These are phyloP conservation scores for Pisolithus marmoratus DNA, from an alignment of 768 basidiomycete species.

Conservation along the genomic window DNA sequence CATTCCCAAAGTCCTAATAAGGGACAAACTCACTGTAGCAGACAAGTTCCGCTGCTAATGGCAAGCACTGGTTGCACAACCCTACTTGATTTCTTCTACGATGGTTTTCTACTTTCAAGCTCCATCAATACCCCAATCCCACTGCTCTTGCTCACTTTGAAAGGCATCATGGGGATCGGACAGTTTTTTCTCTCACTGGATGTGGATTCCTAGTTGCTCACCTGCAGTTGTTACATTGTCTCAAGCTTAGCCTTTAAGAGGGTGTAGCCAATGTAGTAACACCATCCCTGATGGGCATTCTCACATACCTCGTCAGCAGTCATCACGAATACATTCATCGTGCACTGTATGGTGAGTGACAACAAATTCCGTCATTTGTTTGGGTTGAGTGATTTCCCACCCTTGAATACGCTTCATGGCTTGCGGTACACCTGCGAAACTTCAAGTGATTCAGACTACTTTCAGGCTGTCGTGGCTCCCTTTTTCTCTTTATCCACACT, in stretches of 20 bases:
- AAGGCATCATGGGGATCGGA: conserved; percentile 10
- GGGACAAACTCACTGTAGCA: too few relatives aligned
- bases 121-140: too few relatives aligned
- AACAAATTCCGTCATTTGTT: background rate
- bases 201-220: background rate
- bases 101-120: too few relatives aligned
- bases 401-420: conserved; percentile 19
- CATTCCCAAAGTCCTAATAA: too few relatives aligned
- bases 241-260: background rate
- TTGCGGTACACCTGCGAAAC: conserved; percentile 9
- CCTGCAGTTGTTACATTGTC: background rate
- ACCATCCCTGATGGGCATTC: too few relatives aligned
- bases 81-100: too few relatives aligned
- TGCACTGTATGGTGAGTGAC: background rate
- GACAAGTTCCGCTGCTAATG: too few relatives aligned
- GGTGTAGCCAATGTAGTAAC: too few relatives aligned
- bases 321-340: background rate
- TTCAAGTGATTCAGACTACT: conserved; percentile 23
- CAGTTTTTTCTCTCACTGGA: background rate
- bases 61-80: too few relatives aligned
- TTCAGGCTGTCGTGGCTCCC: conserved; percentile 10
- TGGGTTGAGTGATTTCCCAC: background rate
- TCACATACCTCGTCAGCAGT: too few relatives aligned
- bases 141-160: conserved; percentile 5
- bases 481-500: background rate